Conservation (phyloP, 2,329 filamentous ascomycete species). For the Phoma sp. region DNA sequence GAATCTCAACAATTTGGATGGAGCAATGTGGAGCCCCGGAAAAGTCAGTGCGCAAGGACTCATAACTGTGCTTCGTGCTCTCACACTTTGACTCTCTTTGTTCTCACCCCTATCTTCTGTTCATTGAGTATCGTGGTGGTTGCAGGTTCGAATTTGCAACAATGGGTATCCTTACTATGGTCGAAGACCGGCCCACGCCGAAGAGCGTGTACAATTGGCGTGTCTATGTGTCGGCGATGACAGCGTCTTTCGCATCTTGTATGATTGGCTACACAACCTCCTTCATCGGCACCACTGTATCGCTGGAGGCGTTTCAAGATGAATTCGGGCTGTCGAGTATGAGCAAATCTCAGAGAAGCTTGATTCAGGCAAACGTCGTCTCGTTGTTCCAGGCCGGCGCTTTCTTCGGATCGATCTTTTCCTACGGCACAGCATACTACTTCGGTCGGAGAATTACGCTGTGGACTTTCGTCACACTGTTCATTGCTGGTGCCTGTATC, state of each 20-base stretch:
- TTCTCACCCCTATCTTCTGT: neutral
- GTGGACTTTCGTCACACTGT: constrained; percentile 61
- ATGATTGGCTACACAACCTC: constrained; percentile 72
- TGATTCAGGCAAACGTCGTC: constrained; percentile 76
- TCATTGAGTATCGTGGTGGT: neutral
- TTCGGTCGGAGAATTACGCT: constrained; percentile 65
- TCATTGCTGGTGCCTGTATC: constrained; percentile 71
- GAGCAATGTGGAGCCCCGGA: constrained; percentile 17
- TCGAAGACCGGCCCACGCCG: constrained; percentile 58
- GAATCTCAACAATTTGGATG: constrained; percentile 9
- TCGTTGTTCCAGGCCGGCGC: constrained; percentile 83
- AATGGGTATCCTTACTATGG: constrained; percentile 44
- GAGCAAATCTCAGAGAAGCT: constrained; percentile 55
- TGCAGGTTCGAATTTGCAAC: constrained; percentile 6
- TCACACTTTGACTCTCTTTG: neutral
- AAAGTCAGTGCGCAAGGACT: constrained; percentile 13
- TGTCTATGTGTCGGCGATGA: constrained; percentile 60
- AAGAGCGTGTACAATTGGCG: constrained; percentile 66
- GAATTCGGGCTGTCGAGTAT: constrained; percentile 70
- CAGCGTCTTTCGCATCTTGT: constrained; percentile 63
- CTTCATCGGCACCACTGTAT: constrained; percentile 77
- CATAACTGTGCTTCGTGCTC: constrained; percentile 2
- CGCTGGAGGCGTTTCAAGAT: constrained; percentile 69
- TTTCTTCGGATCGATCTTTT: constrained; percentile 71
- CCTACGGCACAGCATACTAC: constrained; percentile 68